These are phyloP conservation scores for Fomitopsis pulvina DNA, from an alignment of 768 basidiomycete genomes.

Conservation along the genomic window DNA sequence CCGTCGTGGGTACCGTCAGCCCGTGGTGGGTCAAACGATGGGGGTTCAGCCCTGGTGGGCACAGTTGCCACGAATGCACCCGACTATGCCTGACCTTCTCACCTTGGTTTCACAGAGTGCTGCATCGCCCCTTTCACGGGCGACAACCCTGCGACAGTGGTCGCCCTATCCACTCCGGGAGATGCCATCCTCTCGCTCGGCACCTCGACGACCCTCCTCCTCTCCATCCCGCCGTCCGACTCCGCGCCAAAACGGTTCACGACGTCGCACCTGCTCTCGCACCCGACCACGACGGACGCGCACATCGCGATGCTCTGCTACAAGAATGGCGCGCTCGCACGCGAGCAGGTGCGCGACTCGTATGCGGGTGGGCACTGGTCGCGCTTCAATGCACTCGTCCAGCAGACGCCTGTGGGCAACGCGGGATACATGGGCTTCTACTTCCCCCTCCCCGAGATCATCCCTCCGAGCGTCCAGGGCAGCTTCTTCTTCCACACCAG, in stretches of 20 bases:
- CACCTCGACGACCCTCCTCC: constrained; percentile 81
- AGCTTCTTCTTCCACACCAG: constrained; percentile 52
- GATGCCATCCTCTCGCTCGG: constrained; percentile 84
- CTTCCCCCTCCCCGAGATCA: constrained; percentile 84
- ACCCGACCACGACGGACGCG: constrained; percentile 52
- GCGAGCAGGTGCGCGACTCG: constrained; percentile 67
- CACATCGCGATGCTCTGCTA: constrained; percentile 91
- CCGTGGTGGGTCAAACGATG: constrained; percentile 70
- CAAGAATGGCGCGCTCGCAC: constrained; percentile 80
- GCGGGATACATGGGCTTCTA: constrained; percentile 64
- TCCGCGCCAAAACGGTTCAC: constrained; percentile 63
- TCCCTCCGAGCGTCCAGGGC: constrained; percentile 73
- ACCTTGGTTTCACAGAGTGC: constrained; percentile 43
- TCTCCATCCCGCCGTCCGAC: constrained; percentile 64
- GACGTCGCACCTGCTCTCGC: constrained; percentile 67
- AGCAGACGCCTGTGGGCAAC: constrained; percentile 47
- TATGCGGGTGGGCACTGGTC: constrained; percentile 60
- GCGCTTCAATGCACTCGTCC: constrained; percentile 61
- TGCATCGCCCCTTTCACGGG: constrained; percentile 81
- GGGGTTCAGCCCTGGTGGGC: constrained; percentile 60
- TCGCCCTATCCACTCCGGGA: constrained; percentile 65
- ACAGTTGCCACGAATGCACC: not conserved
- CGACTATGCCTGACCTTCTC: not conserved
- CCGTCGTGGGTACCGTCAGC: constrained; percentile 55
- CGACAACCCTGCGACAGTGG: constrained; percentile 83